Base-by-base conservation (phyloP, 2,329 filamentous ascomycete species). In the Davidsoniella eucalypti region DNA sequence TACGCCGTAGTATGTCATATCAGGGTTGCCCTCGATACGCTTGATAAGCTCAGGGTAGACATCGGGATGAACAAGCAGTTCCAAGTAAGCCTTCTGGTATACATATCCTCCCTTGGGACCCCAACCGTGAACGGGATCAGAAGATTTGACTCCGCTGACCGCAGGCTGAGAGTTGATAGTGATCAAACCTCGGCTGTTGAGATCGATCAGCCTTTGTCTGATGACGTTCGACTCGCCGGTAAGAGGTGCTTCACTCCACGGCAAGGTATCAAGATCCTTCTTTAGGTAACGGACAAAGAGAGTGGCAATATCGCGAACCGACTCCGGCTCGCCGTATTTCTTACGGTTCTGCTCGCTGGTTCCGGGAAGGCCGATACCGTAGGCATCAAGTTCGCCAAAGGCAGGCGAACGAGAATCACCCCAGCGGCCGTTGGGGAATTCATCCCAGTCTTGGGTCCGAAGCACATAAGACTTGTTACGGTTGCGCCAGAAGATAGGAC, bases 381-480 rank as follows among this genome's bases (percentile, higher is more conserved):
- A 96, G 7, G 87, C 81, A 65, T 96, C 90, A 48, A 96, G 71
- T 65, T 95, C 87, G 60, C 92, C 92, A 61, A 95, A 98, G 47
- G 92, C 92, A 54, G 92, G 92, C 52, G 90, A 96, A 56, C 92
- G 78, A 48, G 88, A 90, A 65, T 98, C 92, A 66, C 92, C 93
- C 92, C 92, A 98, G 65, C 92, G 84, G 44, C 92, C 92, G 70
- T 98, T 98, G 51, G 92, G 92, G 59, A 95, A 98, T 64, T 98
- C 92, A 60, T 98, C 92, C 92, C 92, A 98, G 58, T 95, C 90
- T 63, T 95, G 88, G 0, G 92, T 98, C 50, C 92, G 86, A 51
- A 87, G 80, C 50, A 98, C 81, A 60, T 98, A 98, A 3, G 88
- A 94, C 61, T 92, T 87, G 67, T 94, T 92, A 52, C 92, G 80